Evolutionary conservation across 768 basidiomycete species (phyloP), one percentile per base, ranked within the genome.

Genomic region (Xerocomellus chrysenteron): DNA sequence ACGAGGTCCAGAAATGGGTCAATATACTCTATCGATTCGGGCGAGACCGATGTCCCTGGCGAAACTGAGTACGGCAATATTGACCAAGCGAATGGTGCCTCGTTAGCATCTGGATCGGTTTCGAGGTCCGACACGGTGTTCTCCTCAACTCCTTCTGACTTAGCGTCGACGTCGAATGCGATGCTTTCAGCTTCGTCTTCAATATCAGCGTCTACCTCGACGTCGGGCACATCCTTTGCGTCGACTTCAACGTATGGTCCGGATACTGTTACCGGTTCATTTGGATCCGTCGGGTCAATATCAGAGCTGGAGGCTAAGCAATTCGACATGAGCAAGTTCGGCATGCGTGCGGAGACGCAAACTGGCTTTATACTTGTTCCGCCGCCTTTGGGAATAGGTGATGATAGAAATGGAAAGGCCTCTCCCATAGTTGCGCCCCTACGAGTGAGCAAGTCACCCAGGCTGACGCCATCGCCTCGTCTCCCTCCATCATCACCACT

Each of bases 381-480:
- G 5, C 61, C 68, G 1, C 68, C 68, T 10, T 40, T 70, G 58
- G 57, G 28, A 21, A 54, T 70, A 3, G 67, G 66, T 17, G 44
- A 49, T 17, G 19, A 42, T 10, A 51, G 36, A 16, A 56, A 32
- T 26, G 39, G 41, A 8, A 1, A 46, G 19, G 40, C 48, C 2
- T 57, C 65, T 1, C 48, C 69, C 0, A 30, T 35, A 0, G 58
- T 71, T 3, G 67, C 72, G 9, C 70, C 70, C 0, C 46, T 72
- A 0, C 63, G 70, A 12, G 35, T 72, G 19, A 55, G 54, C 50
- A 72, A 73, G 59, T 59, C 64, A 1, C 68, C 70, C 12, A 61
- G 59, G n/a, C 45, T 59, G 26, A 33, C 65, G 2, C 56, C 60
- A 4, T 69, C 61, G 8, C 53, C 63, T 45, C 42, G 59, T 46